phyloP scores from a whole-genome alignment of 1,139 yeast genomes.

The Hyphopichia pseudoburtonii region DNA sequence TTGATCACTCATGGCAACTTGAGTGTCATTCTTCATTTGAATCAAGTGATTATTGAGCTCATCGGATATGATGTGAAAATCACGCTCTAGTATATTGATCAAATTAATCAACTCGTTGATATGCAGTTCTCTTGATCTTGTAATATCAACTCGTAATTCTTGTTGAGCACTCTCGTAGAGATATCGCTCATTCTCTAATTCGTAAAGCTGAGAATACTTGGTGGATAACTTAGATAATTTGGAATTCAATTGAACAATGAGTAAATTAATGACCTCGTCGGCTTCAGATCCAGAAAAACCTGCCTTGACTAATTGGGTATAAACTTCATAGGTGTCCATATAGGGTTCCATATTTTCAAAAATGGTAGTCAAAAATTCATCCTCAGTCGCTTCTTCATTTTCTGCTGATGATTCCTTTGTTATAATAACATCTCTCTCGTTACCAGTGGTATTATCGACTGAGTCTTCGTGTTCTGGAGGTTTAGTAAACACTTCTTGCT shows the following conservation, averaged over 20 bases:
- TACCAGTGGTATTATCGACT: too few relatives aligned
- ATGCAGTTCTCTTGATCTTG: constrained; percentile 69
- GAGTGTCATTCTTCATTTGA: constrained; percentile 69
- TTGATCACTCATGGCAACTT: constrained; percentile 83
- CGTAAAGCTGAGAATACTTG: constrained; percentile 63
- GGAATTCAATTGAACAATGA: constrained; percentile 50
- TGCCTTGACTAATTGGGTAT: constrained; percentile 35
- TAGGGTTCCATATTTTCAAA: constrained; percentile 50
- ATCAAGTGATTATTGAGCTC: constrained; percentile 73
- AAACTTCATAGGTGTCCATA: constrained; percentile 51
- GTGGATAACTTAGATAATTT: constrained; percentile 59
- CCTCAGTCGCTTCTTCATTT: constrained; percentile 9
- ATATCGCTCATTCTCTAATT: constrained; percentile 82
- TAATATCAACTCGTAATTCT: constrained; percentile 78
- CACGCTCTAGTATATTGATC: constrained; percentile 70
- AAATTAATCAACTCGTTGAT: constrained; percentile 67
- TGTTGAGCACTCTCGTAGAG: constrained; percentile 91
- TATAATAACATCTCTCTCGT: too few relatives aligned
- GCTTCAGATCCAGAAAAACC: constrained; percentile 59
- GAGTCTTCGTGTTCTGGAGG: too few relatives aligned
- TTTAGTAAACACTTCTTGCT: too few relatives aligned
- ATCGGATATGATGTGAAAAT: constrained; percentile 69
- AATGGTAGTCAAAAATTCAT: constrained; percentile 29
- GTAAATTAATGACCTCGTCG: constrained; percentile 49
- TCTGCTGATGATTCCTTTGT: too few relatives aligned